A percentile compares a stretch with the other conserved stretches of the same genome.
Conservation (phyloP, 176 grass and related monocot species). For the Themeda triandra region DNA sequence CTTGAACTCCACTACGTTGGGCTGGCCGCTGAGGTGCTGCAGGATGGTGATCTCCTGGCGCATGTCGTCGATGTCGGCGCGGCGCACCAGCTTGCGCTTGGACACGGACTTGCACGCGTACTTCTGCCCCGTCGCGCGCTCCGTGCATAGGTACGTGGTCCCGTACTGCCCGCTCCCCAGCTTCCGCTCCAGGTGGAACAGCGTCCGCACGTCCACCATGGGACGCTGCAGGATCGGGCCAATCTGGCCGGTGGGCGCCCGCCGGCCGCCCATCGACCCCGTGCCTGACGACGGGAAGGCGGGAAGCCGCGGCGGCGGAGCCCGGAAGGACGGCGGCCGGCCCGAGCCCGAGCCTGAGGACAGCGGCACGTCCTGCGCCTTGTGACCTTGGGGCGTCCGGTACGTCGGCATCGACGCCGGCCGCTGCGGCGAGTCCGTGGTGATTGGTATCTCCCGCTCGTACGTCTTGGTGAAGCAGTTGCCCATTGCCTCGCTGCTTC, state of each 20-base stretch:
- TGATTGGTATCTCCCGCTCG: no score
- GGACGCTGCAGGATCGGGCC: constrained; percentile 46
- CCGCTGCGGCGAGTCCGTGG: no score
- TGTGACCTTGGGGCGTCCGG: no score
- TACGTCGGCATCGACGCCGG: no score
- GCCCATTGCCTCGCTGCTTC: no score
- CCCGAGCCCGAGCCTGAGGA: no score
- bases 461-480: no score
- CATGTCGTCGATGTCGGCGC: constrained; percentile 63
- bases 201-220: constrained; percentile 48
- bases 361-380: no score
- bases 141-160: constrained; percentile 82
- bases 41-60: constrained; percentile 85
- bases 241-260: no score
- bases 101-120: constrained; percentile 92
- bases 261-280: neutral
- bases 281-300: no score
- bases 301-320: no score
- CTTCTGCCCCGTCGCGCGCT: constrained; percentile 36
- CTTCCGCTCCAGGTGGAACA: constrained; percentile 58
- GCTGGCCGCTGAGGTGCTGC: constrained; percentile 86
- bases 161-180: constrained; percentile 81
- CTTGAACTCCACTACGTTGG: constrained; percentile 86
- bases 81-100: constrained; percentile 76
- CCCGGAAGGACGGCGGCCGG: no score